Percentiles rank a stretch among this genome's conserved stretches.
Evolutionary conservation across 495 filamentous ascomycete species (phyloP).

Genomic region (Xylaria cubensis): DNA sequence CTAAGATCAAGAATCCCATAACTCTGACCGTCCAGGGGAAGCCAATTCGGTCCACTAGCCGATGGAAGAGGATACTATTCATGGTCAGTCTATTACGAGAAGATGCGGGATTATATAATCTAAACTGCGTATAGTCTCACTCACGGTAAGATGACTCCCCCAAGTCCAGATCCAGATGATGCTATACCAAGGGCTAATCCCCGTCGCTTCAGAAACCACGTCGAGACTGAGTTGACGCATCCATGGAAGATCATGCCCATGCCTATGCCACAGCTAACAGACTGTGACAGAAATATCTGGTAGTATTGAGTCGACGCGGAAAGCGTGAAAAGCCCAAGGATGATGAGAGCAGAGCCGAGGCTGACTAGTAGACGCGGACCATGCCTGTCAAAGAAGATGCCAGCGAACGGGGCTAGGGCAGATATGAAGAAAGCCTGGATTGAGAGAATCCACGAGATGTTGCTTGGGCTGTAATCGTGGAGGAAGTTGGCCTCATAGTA

Average conservation of each 20-base stretch:
- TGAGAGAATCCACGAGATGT: slow-evolving; percentile 48
- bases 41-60: slow-evolving; percentile 46
- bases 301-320: slow-evolving; percentile 26
- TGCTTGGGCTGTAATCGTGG: slow-evolving; percentile 33
- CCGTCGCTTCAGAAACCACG: slow-evolving; percentile 40
- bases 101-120: too few species aligned
- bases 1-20: slow-evolving; percentile 60
- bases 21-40: slow-evolving; percentile 65
- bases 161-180: slow-evolving; percentile 41
- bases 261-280: slow-evolving; percentile 45
- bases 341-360: slow-evolving; percentile 37
- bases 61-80: background rate
- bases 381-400: slow-evolving; percentile 44
- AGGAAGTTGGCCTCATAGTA: slow-evolving; percentile 40
- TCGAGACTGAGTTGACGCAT: slow-evolving; percentile 38
- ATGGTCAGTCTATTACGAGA: background rate
- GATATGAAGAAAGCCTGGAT: slow-evolving; percentile 43
- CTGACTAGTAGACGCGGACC: slow-evolving; percentile 37
- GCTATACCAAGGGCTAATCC: slow-evolving; percentile 42
- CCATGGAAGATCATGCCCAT: slow-evolving; percentile 43
- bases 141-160: slow-evolving; percentile 47
- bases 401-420: slow-evolving; percentile 41
- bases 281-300: slow-evolving; percentile 50
- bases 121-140: background rate
- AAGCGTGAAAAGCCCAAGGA: slow-evolving; percentile 34